Evolutionary conservation across 176 grass and related monocot species (phyloP), one percentile per base, ranked within the genome.

Genomic region (Otatea glauca): DNA sequence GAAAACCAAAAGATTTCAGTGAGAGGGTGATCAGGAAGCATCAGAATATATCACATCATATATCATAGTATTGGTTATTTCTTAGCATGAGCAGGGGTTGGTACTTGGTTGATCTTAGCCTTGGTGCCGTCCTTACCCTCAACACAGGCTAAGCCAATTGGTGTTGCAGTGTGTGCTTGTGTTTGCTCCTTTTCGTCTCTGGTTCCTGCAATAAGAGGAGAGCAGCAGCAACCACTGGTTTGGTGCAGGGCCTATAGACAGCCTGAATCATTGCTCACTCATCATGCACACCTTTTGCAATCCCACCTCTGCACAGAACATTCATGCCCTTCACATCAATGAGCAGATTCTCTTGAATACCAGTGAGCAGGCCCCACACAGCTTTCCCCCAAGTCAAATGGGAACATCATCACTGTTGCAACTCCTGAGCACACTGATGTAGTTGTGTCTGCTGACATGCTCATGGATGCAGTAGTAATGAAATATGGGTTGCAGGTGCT

Each of bases 331-430:
- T 63, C 65, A 78, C 71, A 63, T 58, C 78, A 90, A 86, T 77
- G 39, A 72, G 20, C 59, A 71, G 65, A 86, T 90, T 90, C 88
- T 38, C 11, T 39, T 55, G 78, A 90, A 86, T 77, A 86, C 45
- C 24, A 75, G 7, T n/a, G 42, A 47, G 4, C 51, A 65, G 27
- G 14, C 5, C 37, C 88, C 83, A 61, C 54, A 21, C 27, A 83
- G 37, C 73, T 90, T 83, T 86, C 24, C 58, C 20, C 58, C 15
- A 73, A 60, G 66, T 83, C 73, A 86, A 82, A 83, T 78, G 66
- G 32, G 21, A 75, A 27, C 81, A 65, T 27, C 27, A 64, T 74
- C 65, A 59, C 84, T 67, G 79, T 81, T 85, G 48, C 51, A 85
- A 62, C 70, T 85, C 70, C 76, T 75, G 70, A 80, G 24, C 65